Percentiles rank a stretch among this genome's conserved stretches.
phyloP scores from a whole-genome alignment of 1,284 basidiomycete species.

The Coriolopsis trogii region DNA sequence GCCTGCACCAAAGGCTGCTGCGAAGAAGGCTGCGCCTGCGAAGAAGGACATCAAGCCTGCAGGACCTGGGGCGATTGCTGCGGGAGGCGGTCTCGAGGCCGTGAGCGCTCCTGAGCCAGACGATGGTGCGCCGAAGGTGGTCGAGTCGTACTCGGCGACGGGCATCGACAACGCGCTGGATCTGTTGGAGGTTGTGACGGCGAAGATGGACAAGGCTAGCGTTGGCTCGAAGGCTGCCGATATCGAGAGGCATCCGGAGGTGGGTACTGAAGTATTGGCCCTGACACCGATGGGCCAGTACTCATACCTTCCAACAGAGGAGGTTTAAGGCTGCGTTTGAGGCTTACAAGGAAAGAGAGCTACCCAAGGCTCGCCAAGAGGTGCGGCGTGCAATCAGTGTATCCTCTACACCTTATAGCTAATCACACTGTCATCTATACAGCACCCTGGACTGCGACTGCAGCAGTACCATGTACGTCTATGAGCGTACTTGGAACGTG shows the following conservation, averaged over 20 bases:
- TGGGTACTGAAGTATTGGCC: conserved; percentile 41
- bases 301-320: conserved; percentile 47
- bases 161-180: conserved; percentile 94
- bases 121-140: conserved; percentile 40
- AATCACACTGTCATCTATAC: neutral
- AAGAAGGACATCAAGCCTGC: conserved; percentile 57
- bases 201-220: conserved; percentile 91
- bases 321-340: conserved; percentile 94
- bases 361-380: conserved; percentile 80
- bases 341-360: conserved; percentile 88
- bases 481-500: conserved; percentile 12
- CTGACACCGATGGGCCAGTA: neutral
- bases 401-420: neutral
- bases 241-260: conserved; percentile 94
- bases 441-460: conserved; percentile 83
- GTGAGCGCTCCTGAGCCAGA: conserved; percentile 25
- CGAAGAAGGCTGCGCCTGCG: conserved; percentile 49
- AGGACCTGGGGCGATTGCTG: conserved; percentile 78
- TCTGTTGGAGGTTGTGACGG: conserved; percentile 86
- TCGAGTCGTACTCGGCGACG: conserved; percentile 78
- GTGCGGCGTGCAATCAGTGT: conserved; percentile 39
- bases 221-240: conserved; percentile 82
- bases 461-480: conserved; percentile 78
- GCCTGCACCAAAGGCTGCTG: conserved; percentile 63
- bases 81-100: conserved; percentile 53